Percentiles rank a stretch among this genome's conserved stretches.
Conservation (phyloP, 73 alveolate genomes). For the Tetrahymena elliotti region DNA sequence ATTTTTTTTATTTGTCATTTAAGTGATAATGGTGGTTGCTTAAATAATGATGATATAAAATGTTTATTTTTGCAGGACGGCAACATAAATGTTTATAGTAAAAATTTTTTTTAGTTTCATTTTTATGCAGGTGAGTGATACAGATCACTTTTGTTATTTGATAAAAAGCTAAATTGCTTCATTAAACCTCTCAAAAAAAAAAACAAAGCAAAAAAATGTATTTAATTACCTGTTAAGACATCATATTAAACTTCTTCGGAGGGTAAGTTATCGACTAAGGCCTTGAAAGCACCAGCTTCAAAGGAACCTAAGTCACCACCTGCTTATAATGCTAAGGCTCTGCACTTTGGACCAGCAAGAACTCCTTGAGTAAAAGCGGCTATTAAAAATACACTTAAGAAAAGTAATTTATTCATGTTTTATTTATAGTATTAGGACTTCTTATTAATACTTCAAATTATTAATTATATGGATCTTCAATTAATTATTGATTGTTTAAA, state of each 20-base stretch:
- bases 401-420: neutral
- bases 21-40: neutral
- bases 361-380: neutral
- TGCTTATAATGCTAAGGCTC: conserved; percentile 49
- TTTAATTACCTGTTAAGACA: conserved; percentile 51
- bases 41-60: neutral
- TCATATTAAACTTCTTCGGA: conserved; percentile 44
- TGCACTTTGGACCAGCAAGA: conserved; percentile 24
- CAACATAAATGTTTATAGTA: neutral
- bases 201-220: neutral
- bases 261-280: conserved; percentile 18
- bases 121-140: neutral
- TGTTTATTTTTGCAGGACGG: neutral
- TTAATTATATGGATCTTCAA: neutral
- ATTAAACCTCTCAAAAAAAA: neutral
- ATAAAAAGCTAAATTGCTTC: neutral
- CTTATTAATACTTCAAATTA: neutral
- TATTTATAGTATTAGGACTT: neutral
- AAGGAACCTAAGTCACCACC: conserved; percentile 62
- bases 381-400: neutral
- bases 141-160: neutral
- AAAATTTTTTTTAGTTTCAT: neutral
- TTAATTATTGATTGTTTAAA: neutral
- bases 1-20: too few species aligned
- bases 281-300: conserved; percentile 52